Evolutionary conservation across 164 flowering plant genomes (phyloP).

Genomic region (Vitis rotundifolia): DNA sequence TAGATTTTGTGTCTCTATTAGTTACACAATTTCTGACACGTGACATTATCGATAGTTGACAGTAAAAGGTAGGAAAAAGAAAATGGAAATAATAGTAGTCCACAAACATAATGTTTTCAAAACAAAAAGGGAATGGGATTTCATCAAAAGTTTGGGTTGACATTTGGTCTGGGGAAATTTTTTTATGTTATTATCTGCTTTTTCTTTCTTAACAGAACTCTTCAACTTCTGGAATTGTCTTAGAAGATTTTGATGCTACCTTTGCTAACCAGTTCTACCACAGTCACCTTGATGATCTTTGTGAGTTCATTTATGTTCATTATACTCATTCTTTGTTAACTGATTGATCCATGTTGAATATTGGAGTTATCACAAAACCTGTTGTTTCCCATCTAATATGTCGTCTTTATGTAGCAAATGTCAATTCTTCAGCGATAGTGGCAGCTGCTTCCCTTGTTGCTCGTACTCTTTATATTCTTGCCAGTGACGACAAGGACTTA

Average conservation of each 20-base stretch:
- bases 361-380: neutral
- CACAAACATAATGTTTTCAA: too few relatives aligned
- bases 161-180: too few relatives aligned
- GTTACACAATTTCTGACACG: too few relatives aligned
- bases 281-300: conserved; percentile 77
- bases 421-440: conserved; percentile 71
- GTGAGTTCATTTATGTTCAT: conserved; percentile 42
- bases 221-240: conserved; percentile 65
- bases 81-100: too few relatives aligned
- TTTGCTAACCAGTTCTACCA: conserved; percentile 82
- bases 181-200: too few relatives aligned
- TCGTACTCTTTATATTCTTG: conserved; percentile 78
- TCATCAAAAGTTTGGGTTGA: too few relatives aligned
- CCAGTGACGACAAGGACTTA: conserved; percentile 41
- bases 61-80: too few relatives aligned
- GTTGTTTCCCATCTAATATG: neutral
- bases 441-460: conserved; percentile 89
- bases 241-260: conserved; percentile 81
- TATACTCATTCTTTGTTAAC: neutral
- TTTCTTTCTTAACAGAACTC: conserved; percentile 40
- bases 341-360: neutral
- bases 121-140: too few relatives aligned
- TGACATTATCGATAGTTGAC: too few relatives aligned
- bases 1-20: too few relatives aligned
- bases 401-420: conserved; percentile 61